Percentiles rank a stretch among this genome's conserved stretches.
Conservation (phyloP, 129 eudicot species). For the Lactuca saligna region DNA sequence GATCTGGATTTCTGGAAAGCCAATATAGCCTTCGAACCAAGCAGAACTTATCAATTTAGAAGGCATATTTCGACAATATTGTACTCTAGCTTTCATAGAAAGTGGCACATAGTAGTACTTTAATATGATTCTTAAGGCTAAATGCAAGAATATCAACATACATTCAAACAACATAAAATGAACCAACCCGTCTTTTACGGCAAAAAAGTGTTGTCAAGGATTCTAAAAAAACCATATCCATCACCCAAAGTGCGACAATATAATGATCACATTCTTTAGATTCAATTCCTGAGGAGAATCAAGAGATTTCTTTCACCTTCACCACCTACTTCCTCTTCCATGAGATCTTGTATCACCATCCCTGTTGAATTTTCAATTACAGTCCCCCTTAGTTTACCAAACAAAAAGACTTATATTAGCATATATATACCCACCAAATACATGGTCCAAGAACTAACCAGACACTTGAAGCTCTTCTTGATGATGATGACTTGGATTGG, state of each 20-base stretch:
- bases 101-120: too few relatives aligned
- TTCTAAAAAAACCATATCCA: neutral
- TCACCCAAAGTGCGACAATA: neutral
- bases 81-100: too few relatives aligned
- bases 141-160: too few relatives aligned
- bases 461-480: constrained; percentile 8
- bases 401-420: neutral
- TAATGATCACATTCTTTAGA: neutral
- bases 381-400: constrained; percentile 18
- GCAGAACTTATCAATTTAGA: too few relatives aligned
- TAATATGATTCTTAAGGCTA: too few relatives aligned
- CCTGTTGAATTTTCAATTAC: constrained; percentile 4
- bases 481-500: constrained; percentile 12
- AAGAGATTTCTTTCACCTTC: constrained; percentile 17
- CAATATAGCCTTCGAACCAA: too few relatives aligned
- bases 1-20: too few relatives aligned
- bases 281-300: neutral
- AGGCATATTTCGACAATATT: too few relatives aligned
- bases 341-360: constrained; percentile 20
- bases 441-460: constrained; percentile 30
- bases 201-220: neutral
- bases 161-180: neutral
- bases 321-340: constrained; percentile 28
- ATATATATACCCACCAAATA: neutral
- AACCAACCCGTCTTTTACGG: neutral